These are phyloP conservation scores for Trypanosoma avium DNA, from an alignment of 208 protist species.

Conservation along the genomic window DNA sequence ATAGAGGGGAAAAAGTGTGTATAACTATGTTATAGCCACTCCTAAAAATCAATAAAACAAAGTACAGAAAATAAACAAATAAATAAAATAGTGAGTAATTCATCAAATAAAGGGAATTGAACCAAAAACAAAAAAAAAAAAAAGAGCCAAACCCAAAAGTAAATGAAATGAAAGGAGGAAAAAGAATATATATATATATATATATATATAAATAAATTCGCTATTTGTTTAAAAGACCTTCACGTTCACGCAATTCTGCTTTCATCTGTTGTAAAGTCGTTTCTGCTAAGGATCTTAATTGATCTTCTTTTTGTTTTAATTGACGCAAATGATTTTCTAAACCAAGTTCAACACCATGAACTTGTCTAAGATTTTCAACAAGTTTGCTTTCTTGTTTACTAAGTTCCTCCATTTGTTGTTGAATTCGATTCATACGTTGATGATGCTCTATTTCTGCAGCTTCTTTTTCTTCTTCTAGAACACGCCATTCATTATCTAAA, in stretches of 20 bases:
- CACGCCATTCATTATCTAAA: slow-evolving; percentile 30
- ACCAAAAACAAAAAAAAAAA: slow-evolving; percentile 15
- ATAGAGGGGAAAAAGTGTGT: neutral
- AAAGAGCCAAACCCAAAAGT: no score
- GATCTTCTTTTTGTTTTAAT: slow-evolving; percentile 27
- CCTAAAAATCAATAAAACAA: neutral
- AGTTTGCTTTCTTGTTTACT: slow-evolving; percentile 19
- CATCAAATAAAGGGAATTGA: neutral
- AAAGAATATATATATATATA: neutral
- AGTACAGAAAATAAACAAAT: slow-evolving; percentile 14
- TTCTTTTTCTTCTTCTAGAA: slow-evolving; percentile 22
- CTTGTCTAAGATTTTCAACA: slow-evolving; percentile 21
- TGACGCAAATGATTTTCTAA: slow-evolving; percentile 25
- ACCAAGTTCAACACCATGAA: slow-evolving; percentile 31
- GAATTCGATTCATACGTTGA: slow-evolving; percentile 24
- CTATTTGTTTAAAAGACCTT: slow-evolving; percentile 19
- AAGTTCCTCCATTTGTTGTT: slow-evolving; percentile 26
- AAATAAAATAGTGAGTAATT: neutral
- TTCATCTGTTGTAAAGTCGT: slow-evolving; percentile 32
- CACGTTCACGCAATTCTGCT: slow-evolving; percentile 26
- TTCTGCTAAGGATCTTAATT: slow-evolving; percentile 21
- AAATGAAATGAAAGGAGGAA: neutral
- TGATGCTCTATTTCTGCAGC: slow-evolving; percentile 24
- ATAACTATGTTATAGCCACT: neutral
- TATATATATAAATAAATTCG: neutral